Evolutionary conservation across 352 stramenopile species (phyloP), one percentile per base, ranked within the genome.

Genomic region (Phytopythium litorale): DNA sequence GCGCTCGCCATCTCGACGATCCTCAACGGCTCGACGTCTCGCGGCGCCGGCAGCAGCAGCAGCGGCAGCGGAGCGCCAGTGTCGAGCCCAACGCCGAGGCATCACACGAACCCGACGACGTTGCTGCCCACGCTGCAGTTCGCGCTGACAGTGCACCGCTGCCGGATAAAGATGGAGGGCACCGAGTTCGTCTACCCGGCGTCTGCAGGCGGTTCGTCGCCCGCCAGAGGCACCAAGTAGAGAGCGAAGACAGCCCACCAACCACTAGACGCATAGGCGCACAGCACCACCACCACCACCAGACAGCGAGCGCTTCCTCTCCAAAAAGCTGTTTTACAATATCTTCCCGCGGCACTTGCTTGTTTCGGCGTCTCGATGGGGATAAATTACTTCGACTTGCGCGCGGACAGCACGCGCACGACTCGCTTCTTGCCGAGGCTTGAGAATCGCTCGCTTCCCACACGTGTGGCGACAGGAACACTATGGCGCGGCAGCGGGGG

Each of bases 1-100:
- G 85, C 85, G 16, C 74, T 94, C 18, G 85, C 85, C 16, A 94
- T 94, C 56, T 89, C 83, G 9, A 94, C 82, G 13, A 88, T 94
- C 56, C 68, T 94, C 5, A 89, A 92, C 35, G 84, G 82, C 6
- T 88, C 82, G 18, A 58, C 66, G 9, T 38, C 3, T 66, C 68
- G 25, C 67, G 71, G 66, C 7, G 69, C 35, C n/a, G 35, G 18
- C 38, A 35, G 19, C 38, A 56, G 28, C 21, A 21, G 45, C 19
- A 48, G 21, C n/a, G 2, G 35, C n/a, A 38, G 16, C 23, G 46
- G 59, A 28, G 30, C 42, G 21, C n/a, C 76, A 4, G 52, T 60
- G 50, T 49, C 78, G 23, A 60, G 68, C 7, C 42, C 71, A 11
- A 88, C 78, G 13, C 72, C 76, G 35, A 55, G 66, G 56, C 76